Conservation (phyloP, 441 rosid genomes). For the Erodium texanum region DNA sequence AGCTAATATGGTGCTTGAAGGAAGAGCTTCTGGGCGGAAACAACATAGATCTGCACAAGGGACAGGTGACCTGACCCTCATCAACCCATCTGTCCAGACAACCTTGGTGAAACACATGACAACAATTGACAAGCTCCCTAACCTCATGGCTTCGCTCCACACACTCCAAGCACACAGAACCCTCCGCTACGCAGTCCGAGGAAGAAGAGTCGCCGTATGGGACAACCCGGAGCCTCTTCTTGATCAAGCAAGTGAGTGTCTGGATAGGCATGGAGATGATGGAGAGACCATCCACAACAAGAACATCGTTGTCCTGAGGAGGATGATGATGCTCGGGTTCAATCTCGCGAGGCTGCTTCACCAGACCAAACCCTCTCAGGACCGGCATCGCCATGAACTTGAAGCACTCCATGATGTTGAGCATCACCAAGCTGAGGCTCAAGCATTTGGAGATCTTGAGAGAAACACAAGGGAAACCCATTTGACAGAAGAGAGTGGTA, state of each 20-base stretch:
- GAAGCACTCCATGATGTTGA: neutral
- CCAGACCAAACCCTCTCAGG: neutral
- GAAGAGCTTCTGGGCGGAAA: neutral
- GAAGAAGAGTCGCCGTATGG: neutral
- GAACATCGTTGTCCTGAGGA: neutral
- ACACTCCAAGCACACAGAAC: neutral
- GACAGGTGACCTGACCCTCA: constrained; percentile 5
- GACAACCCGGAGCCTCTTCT: neutral
- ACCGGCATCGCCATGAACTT: neutral
- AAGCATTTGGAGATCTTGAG: neutral
- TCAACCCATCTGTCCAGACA: neutral
- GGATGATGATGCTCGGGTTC: neutral
- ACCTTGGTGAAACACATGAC: neutral
- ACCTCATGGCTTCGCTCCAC: neutral
- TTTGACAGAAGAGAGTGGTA: neutral
- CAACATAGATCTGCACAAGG: constrained; percentile 2
- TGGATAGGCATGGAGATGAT: neutral
- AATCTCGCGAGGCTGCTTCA: neutral
- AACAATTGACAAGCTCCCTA: neutral
- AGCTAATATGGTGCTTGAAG: neutral
- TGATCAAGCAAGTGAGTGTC: neutral
- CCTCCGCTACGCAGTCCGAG: neutral
- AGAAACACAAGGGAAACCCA: neutral
- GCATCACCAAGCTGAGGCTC: neutral
- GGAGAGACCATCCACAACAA: neutral